A percentile compares a stretch with the other conserved stretches of the same genome.
phyloP scores from a whole-genome alignment of 75 land plant species.

The Ceratopteris richardii region DNA sequence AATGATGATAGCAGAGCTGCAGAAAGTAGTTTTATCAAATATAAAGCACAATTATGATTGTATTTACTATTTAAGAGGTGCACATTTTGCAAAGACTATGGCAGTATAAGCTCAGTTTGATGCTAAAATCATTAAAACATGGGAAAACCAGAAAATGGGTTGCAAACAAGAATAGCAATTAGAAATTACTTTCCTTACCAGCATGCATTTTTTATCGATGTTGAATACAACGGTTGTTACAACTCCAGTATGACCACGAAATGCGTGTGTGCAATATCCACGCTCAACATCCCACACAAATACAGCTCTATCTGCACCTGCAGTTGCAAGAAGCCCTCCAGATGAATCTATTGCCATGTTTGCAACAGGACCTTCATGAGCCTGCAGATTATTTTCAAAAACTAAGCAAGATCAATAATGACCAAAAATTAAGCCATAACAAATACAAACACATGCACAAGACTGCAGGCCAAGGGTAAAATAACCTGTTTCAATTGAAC shows the following conservation, averaged over 20 bases:
- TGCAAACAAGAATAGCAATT: neutral
- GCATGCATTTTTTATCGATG: conserved; percentile 47
- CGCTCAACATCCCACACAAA: conserved; percentile 93
- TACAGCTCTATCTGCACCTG: conserved; percentile 80
- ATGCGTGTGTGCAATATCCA: conserved; percentile 86
- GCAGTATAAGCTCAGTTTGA: no score
- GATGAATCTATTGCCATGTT: conserved; percentile 74
- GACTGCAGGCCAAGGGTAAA: no score
- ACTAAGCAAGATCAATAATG: no score
- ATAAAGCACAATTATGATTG: no score
- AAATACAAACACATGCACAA: neutral
- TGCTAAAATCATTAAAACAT: neutral
- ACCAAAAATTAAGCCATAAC: neutral
- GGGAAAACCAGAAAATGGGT: no score
- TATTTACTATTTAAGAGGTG: neutral
- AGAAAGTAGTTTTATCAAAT: no score
- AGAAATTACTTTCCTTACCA: conserved; percentile 45
- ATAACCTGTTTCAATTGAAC: no score
- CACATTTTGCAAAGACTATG: no score
- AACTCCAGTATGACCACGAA: conserved; percentile 78
- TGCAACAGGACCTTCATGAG: conserved; percentile 78
- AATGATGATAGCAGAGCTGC: no score
- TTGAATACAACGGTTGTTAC: conserved; percentile 70
- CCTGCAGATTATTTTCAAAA: no score
- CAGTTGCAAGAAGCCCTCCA: conserved; percentile 85